A percentile compares a stretch with the other conserved stretches of the same genome.
Conservation (phyloP, 2,329 filamentous ascomycete species). For the Paecilomyces niveus region DNA sequence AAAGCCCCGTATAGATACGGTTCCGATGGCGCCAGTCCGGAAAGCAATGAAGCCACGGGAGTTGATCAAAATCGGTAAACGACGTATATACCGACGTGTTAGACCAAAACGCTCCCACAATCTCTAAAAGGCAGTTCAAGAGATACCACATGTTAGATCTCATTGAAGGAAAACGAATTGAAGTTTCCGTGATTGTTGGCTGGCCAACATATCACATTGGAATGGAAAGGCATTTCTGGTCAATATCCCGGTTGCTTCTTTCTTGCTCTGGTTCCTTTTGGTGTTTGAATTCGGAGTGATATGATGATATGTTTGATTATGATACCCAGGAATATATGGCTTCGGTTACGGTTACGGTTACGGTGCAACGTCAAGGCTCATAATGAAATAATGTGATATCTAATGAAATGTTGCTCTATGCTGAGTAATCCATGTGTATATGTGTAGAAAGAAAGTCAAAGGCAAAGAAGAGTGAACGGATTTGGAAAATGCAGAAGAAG, state of each 20-base stretch:
- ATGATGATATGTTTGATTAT: neutral
- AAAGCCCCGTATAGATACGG: neutral
- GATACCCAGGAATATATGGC: neutral
- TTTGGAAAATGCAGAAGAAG: too few species aligned
- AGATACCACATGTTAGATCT: neutral
- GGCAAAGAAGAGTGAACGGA: too few species aligned
- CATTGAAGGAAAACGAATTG: neutral
- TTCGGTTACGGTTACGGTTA: neutral
- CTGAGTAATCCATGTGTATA: too few species aligned
- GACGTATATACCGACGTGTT: neutral
- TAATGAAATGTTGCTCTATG: too few species aligned
- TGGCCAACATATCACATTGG: neutral
- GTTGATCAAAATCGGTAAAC: neutral
- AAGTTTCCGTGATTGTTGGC: neutral
- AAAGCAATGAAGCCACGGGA: neutral
- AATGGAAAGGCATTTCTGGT: neutral
- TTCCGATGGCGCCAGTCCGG: neutral
- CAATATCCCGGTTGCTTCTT: neutral
- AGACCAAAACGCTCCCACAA: neutral
- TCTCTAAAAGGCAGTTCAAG: neutral
- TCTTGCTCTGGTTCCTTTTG: neutral
- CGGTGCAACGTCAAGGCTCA: too few species aligned
- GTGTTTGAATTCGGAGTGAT: neutral
- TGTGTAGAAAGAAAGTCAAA: too few species aligned
- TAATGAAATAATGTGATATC: too few species aligned